Percentiles rank a stretch among this genome's conserved stretches.
These are phyloP conservation scores for Cladosporium colombiae DNA, from an alignment of 2,329 filamentous ascomycete genomes.

Conservation along the genomic window DNA sequence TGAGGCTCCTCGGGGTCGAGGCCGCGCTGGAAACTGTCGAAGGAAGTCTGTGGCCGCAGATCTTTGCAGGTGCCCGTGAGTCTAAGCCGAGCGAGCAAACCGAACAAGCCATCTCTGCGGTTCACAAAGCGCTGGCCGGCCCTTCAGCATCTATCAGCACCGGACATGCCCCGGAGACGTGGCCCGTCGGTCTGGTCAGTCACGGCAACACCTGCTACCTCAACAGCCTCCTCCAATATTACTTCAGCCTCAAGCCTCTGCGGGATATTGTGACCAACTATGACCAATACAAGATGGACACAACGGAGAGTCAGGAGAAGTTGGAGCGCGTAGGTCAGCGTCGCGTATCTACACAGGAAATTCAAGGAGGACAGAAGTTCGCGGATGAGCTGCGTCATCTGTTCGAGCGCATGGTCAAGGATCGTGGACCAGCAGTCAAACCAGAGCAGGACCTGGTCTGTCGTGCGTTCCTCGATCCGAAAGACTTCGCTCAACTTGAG, in stretches of 20 bases:
- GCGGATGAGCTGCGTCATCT: conserved; percentile 37
- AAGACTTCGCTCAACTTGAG: conserved; percentile 31
- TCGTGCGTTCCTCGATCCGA: conserved; percentile 36
- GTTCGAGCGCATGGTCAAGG: conserved; percentile 41
- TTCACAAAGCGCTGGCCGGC: conserved; percentile 31
- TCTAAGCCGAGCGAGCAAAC: conserved; percentile 36
- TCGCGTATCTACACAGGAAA: conserved; percentile 50
- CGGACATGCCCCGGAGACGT: conserved; percentile 37
- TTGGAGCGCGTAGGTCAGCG: conserved; percentile 75
- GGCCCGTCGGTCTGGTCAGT: conserved; percentile 85
- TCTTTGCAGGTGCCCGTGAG: conserved; percentile 29
- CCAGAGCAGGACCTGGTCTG: conserved; percentile 40
- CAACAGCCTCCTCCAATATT: conserved; percentile 93
- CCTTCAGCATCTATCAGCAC: not conserved
- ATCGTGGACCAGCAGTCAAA: conserved; percentile 31
- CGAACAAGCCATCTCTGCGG: conserved; percentile 36
- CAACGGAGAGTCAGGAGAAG: conserved; percentile 63
- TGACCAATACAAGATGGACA: conserved; percentile 67
- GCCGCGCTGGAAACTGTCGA: conserved; percentile 30
- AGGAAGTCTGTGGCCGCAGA: conserved; percentile 24
- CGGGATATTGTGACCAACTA: conserved; percentile 78
- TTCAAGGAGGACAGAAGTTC: conserved; percentile 39
- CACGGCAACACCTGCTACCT: conserved; percentile 98
- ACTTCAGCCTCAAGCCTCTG: conserved; percentile 83
- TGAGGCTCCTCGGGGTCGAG: conserved; percentile 45